phyloP scores from a whole-genome alignment of 2,329 filamentous ascomycete species.

The Fusarium setosum region DNA sequence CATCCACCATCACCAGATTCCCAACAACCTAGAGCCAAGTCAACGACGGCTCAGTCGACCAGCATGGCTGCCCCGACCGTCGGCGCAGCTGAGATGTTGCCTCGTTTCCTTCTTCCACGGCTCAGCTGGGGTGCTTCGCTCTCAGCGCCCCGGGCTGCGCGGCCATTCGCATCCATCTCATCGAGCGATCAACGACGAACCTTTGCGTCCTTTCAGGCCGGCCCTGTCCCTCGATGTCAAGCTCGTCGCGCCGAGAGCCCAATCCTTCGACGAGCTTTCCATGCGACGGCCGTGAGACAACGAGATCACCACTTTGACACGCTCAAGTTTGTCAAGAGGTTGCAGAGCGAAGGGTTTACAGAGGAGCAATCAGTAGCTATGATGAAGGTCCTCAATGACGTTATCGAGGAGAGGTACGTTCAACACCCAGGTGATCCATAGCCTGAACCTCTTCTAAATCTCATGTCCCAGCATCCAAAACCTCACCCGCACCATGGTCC shows the following conservation, averaged over 20 bases:
- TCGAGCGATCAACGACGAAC: slow-evolving; percentile 29
- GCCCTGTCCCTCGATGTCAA: slow-evolving; percentile 19
- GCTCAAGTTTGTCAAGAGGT: slow-evolving; percentile 92
- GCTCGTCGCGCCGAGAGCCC: slow-evolving; percentile 28
- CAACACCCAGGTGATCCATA: too few species aligned
- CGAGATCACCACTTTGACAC: slow-evolving; percentile 98
- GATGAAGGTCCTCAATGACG: slow-evolving; percentile 97
- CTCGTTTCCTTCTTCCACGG: slow-evolving; percentile 65
- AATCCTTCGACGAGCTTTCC: slow-evolving; percentile 66
- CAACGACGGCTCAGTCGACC: neutral
- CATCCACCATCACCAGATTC: slow-evolving; percentile 22
- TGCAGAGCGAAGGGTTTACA: slow-evolving; percentile 92
- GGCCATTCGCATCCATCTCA: slow-evolving; percentile 30
- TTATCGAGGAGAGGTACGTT: slow-evolving; percentile 88
- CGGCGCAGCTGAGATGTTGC: slow-evolving; percentile 55
- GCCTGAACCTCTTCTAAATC: slow-evolving; percentile 5
- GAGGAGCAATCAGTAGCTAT: slow-evolving; percentile 97
- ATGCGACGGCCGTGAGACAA: slow-evolving; percentile 67
- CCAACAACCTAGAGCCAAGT: slow-evolving; percentile 5
- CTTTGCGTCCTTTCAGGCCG: slow-evolving; percentile 35
- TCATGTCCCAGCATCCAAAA: slow-evolving; percentile 81
- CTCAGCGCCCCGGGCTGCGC: slow-evolving; percentile 39
- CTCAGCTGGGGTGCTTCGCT: slow-evolving; percentile 61
- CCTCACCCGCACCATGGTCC: slow-evolving; percentile 96
- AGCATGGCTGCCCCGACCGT: slow-evolving; percentile 44